These are phyloP conservation scores for Colletotrichum cuscutae DNA, from an alignment of 2,329 filamentous ascomycete genomes.

Conservation along the genomic window DNA sequence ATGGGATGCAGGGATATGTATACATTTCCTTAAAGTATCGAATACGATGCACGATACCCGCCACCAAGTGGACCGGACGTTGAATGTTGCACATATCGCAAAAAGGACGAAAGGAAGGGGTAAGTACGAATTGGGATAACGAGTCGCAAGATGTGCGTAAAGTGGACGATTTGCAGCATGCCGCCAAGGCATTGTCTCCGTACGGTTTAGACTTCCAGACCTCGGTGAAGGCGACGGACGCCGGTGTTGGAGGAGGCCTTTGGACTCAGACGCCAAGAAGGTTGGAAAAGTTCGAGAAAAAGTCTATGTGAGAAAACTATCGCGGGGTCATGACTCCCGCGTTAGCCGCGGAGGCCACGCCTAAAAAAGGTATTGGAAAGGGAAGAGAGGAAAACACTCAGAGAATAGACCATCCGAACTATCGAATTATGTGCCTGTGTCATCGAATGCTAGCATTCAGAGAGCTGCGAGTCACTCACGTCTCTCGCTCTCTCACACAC, in stretches of 20 bases:
- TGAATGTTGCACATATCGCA: constrained; percentile 14
- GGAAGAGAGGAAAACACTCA: neutral
- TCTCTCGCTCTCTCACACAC: neutral
- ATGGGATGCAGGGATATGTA: neutral
- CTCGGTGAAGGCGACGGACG: constrained; percentile 10
- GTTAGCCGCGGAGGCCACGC: constrained; percentile 25
- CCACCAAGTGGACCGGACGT: constrained; percentile 22
- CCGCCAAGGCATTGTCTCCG: constrained; percentile 5
- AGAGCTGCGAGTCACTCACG: constrained; percentile 27
- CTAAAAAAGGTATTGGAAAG: neutral
- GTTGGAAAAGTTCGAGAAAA: constrained; percentile 26
- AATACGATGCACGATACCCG: constrained; percentile 32
- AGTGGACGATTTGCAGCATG: neutral
- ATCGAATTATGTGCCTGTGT: constrained; percentile 16
- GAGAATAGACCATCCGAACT: constrained; percentile 28
- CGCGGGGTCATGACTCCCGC: neutral
- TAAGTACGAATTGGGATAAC: neutral
- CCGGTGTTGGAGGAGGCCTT: neutral
- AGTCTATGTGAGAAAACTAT: neutral
- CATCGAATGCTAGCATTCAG: constrained; percentile 13
- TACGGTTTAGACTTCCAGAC: constrained; percentile 1
- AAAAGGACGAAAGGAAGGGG: neutral
- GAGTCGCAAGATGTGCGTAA: constrained; percentile 14
- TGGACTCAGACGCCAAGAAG: constrained; percentile 12
- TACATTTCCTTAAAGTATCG: constrained; percentile 7